These are phyloP conservation scores for Sphaerulina populicola DNA, from an alignment of 2,329 filamentous ascomycete species.

Conservation along the genomic window DNA sequence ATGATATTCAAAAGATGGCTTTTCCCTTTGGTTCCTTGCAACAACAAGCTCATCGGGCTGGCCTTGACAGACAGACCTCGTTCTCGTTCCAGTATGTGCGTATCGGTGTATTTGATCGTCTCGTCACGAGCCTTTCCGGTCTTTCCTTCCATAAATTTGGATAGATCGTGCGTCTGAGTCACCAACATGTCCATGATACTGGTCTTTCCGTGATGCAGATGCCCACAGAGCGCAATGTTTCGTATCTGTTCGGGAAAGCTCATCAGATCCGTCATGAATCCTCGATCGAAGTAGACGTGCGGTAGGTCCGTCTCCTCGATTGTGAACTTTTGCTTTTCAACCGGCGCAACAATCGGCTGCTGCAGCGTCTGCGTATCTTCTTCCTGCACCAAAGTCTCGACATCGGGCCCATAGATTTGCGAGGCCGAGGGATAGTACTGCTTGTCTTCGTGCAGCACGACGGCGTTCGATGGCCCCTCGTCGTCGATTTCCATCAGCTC, in stretches of 20 bases:
- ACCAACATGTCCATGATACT: conserved; percentile 98
- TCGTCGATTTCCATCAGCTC: conserved; percentile 92
- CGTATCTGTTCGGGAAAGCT: conserved; percentile 91
- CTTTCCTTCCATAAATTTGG: conserved; percentile 68
- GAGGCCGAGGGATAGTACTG: conserved; percentile 98
- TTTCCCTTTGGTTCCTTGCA: conserved; percentile 83
- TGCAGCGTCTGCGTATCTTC: conserved; percentile 91
- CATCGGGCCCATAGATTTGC: conserved; percentile 87
- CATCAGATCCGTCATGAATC: conserved; percentile 92
- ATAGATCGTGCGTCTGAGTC: conserved; percentile 83
- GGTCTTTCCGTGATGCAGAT: conserved; percentile 95
- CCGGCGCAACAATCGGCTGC: conserved; percentile 85
- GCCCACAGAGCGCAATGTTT: conserved; percentile 84
- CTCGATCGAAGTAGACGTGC: conserved; percentile 74
- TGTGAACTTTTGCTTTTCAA: conserved; percentile 92
- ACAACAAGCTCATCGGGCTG: conserved; percentile 84
- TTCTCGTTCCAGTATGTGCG: conserved; percentile 80
- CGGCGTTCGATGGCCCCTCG: conserved; percentile 85
- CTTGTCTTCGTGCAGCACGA: conserved; percentile 98
- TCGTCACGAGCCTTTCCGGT: conserved; percentile 76
- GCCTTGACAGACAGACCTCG: conserved; percentile 86
- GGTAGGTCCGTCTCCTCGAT: conserved; percentile 91
- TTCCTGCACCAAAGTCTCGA: conserved; percentile 92
- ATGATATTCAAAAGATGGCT: conserved; percentile 91
- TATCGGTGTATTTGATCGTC: conserved; percentile 89